A percentile compares a stretch with the other conserved stretches of the same genome.
Evolutionary conservation across 208 protist genomes (phyloP).

Genomic region (Angomonas ambiguus): DNA sequence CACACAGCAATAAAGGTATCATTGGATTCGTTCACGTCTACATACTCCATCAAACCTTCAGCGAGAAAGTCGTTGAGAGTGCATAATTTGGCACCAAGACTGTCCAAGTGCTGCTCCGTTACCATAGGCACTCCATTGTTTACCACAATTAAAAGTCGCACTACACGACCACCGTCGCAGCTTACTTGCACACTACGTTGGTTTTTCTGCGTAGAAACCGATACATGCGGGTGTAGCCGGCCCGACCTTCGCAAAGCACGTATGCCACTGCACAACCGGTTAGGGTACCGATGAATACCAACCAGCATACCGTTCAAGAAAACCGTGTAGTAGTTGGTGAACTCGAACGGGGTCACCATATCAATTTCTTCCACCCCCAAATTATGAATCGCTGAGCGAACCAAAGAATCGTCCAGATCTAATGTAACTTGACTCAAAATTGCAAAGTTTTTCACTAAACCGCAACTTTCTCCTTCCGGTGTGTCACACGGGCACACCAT

Average conservation of each 20-base stretch:
- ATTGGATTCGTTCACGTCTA: constrained; percentile 99
- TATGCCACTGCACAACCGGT: constrained; percentile 68
- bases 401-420: constrained; percentile 90
- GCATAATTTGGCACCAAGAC: constrained; percentile 40
- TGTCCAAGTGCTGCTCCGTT: constrained; percentile 54
- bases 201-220: constrained; percentile 68
- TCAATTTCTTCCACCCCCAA: constrained; percentile 84
- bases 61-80: constrained; percentile 89
- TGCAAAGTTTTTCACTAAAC: constrained; percentile 99
- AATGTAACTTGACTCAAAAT: constrained; percentile 98
- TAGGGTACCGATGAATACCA: constrained; percentile 84
- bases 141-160: constrained; percentile 76
- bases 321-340: constrained; percentile 68
- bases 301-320: constrained; percentile 84
- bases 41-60: constrained; percentile 96
- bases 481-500: constrained; percentile 99
- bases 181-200: constrained; percentile 80
- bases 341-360: constrained; percentile 61
- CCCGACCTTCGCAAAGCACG: constrained; percentile 69
- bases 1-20: constrained; percentile 95
- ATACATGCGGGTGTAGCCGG: constrained; percentile 82
- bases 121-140: constrained; percentile 48
- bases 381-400: constrained; percentile 65
- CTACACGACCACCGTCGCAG: constrained; percentile 84
- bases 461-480: constrained; percentile 98